Evolutionary conservation across 768 basidiomycete species (phyloP), one percentile per base, ranked within the genome.

Genomic region (Leccinum uliginosum): DNA sequence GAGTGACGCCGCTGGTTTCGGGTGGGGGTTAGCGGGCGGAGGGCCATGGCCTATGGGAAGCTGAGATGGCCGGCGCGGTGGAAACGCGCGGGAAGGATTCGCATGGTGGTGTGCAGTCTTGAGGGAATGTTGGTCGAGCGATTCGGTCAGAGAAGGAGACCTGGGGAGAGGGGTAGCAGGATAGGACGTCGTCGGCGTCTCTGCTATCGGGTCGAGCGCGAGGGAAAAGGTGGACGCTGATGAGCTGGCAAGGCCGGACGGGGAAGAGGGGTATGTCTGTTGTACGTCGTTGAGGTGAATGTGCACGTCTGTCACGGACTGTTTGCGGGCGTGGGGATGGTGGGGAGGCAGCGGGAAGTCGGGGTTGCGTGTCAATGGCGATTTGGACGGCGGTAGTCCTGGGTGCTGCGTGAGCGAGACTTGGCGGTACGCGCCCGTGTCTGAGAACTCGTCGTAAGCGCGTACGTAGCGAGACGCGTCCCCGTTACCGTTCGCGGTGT

Each of bases 301-400:
- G 17, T 74, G 75, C 2, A 80, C 82, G 61, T 87, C 85, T 11
- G 83, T 56, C 4, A 89, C 71, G 17, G 89, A 91, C 19, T 83
- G 76, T 67, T 91, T 91, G 32, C 89, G 82, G 0, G 87, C 89
- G 59, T 91, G 89, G 0, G 89, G 89, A 63, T 91, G 89, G 43
- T 81, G 78, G 1, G 82, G 74, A 1, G 81, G 74, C 0, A 86
- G 73, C 6, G 80, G 73, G 24, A 87, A 77, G 10, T 78, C 64
- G 45, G 80, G 72, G 2, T 78, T 80, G 15, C 83, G 82, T 7
- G 80, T 68, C 40, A 84, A 78, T 3, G 71, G 60, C 40, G 60
- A 59, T 19, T 55, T 47, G 17, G 51, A 38, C 6, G 47, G 11
- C 8, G 62, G 46, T 12, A 34, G 54, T 4, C 51, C 57, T 62